Evolutionary conservation across 2,329 filamentous ascomycete genomes (phyloP).

Genomic region (Ophiostoma pallidulum): DNA sequence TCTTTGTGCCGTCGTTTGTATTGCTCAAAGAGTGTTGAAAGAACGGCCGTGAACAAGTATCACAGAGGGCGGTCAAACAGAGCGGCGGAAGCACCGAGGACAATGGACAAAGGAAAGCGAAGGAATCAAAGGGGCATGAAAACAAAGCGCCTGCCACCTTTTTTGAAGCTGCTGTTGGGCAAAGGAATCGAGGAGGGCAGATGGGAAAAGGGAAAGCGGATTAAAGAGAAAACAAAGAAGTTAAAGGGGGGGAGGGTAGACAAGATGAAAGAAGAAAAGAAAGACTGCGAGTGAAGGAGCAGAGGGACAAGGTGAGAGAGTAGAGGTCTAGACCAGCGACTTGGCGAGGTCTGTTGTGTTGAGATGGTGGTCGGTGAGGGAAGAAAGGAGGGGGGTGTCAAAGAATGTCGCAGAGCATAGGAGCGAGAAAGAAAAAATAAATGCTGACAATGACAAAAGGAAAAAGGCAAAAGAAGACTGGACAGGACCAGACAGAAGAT

Average conservation of each 20-base stretch:
- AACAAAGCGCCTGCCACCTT: no score
- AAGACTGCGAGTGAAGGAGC: not conserved
- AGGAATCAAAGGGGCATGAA: not conserved
- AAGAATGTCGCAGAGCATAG: not conserved
- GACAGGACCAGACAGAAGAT: not conserved
- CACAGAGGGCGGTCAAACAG: not conserved
- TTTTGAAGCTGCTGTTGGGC: no score
- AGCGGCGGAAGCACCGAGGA: not conserved
- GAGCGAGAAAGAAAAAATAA: not conserved
- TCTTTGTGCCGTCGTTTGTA: not conserved
- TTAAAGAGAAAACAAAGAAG: constrained; percentile 19
- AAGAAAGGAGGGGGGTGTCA: constrained; percentile 13
- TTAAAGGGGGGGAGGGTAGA: constrained; percentile 11
- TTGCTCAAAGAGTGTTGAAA: not conserved
- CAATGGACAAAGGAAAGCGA: not conserved
- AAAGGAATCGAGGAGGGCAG: constrained; percentile 1
- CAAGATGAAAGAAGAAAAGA: constrained; percentile 13
- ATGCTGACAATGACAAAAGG: no score
- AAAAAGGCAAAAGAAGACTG: not conserved
- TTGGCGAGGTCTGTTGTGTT: no score
- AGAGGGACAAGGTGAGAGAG: constrained; percentile 9
- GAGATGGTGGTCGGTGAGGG: no score
- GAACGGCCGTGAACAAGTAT: constrained; percentile 1
- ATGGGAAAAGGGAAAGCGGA: not conserved
- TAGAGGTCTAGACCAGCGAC: no score